These are phyloP conservation scores for barrel medic (Medicago truncatula) DNA, from an alignment of 306 rosid species.

Conservation along the genomic window MtrunA17r5.0-ANR NC_053049.1:27227001-27227500, in stretches of 20 bases:
- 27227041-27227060: conserved; percentile 50
- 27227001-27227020: conserved; percentile 85
- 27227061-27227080: conserved; percentile 77
- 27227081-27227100: conserved; percentile 45
- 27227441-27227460: too few relatives aligned
- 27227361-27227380: background rate
- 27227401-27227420: too few relatives aligned
- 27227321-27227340: background rate
- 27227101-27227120: conserved; percentile 37
- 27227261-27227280: background rate
- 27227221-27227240: conserved; percentile 58
- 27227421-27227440: too few relatives aligned
- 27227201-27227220: conserved; percentile 53
- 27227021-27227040: conserved; percentile 73
- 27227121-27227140: conserved; percentile 27
- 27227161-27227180: conserved; percentile 68
- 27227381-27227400: background rate
- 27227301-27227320: background rate
- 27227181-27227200: conserved; percentile 67
- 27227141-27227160: conserved; percentile 38
- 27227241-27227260: conserved; percentile 62
- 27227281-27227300: background rate
- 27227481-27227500: background rate
- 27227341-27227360: background rate
- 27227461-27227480: too few relatives aligned